phyloP scores from a whole-genome alignment of 2,329 filamentous ascomycete genomes.

The Septoria linicola region DNA sequence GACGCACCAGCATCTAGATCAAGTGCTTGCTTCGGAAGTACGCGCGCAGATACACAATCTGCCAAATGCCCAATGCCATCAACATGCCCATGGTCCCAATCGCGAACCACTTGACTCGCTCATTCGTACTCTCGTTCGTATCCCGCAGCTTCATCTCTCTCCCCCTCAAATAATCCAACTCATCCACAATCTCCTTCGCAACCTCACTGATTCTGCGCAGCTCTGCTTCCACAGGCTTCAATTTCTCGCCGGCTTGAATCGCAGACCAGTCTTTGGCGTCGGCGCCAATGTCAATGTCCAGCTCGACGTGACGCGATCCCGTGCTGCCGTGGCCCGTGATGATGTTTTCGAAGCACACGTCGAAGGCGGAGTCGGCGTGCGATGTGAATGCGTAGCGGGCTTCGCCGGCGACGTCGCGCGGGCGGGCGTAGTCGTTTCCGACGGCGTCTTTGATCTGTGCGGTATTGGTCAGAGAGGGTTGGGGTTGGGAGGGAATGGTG shows the following conservation, averaged over 20 bases:
- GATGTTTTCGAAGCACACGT: conserved; percentile 93
- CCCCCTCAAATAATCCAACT: conserved; percentile 92
- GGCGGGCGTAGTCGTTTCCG: conserved; percentile 91
- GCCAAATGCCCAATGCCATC: conserved; percentile 86
- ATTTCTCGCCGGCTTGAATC: conserved; percentile 93
- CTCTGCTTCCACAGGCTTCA: conserved; percentile 95
- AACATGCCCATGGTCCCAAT: conserved; percentile 90
- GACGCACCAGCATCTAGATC: conserved; percentile 39
- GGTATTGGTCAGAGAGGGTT: neutral
- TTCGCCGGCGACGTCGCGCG: conserved; percentile 88
- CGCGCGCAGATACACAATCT: conserved; percentile 93
- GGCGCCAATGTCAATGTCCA: conserved; percentile 93
- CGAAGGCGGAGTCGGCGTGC: conserved; percentile 86
- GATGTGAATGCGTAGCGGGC: conserved; percentile 92
- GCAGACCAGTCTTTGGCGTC: conserved; percentile 98
- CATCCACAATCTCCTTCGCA: conserved; percentile 79
- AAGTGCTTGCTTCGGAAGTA: conserved; percentile 80
- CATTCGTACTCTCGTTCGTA: conserved; percentile 99
- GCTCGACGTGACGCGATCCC: conserved; percentile 68
- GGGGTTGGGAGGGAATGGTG: neutral
- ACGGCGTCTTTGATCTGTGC: conserved; percentile 86
- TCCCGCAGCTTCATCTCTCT: conserved; percentile 95
- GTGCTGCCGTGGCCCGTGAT: conserved; percentile 52
- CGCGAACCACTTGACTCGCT: conserved; percentile 97
- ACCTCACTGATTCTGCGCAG: conserved; percentile 89